Percentiles rank a stretch among this genome's conserved stretches.
phyloP scores from a whole-genome alignment of 306 rosid genomes.

The Ammopiptanthus mongolicus region DNA sequence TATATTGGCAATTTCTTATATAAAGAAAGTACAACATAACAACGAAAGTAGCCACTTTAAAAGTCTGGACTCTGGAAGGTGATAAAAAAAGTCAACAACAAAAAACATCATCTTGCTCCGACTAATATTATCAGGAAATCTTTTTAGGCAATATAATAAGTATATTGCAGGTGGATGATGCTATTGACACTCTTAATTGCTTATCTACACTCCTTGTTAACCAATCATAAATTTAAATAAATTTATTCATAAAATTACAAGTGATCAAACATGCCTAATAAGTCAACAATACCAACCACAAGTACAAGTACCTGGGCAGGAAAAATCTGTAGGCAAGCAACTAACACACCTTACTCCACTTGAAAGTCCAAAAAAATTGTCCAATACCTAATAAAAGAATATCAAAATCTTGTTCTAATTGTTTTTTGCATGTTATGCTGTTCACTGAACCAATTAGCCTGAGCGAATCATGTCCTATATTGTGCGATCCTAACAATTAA shows the following conservation, averaged over 20 bases:
- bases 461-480: background rate
- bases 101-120: background rate
- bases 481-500: background rate
- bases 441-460: background rate
- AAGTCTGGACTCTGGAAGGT: background rate
- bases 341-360: background rate
- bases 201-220: too few species aligned
- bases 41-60: background rate
- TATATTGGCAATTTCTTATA: background rate
- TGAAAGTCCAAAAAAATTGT: background rate
- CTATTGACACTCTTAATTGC: background rate
- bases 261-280: background rate
- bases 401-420: conserved; percentile 1
- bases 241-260: background rate
- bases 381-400: background rate
- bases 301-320: background rate
- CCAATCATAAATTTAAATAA: too few species aligned
- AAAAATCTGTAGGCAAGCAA: background rate
- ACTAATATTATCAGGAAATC: background rate
- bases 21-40: background rate
- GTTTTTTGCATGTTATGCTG: background rate
- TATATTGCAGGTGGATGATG: background rate
- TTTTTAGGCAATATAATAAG: background rate
- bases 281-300: background rate
- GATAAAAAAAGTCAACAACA: background rate